These are phyloP conservation scores for Canna indica DNA, from an alignment of 176 grass and related monocot species.

Conservation along the genomic window DNA sequence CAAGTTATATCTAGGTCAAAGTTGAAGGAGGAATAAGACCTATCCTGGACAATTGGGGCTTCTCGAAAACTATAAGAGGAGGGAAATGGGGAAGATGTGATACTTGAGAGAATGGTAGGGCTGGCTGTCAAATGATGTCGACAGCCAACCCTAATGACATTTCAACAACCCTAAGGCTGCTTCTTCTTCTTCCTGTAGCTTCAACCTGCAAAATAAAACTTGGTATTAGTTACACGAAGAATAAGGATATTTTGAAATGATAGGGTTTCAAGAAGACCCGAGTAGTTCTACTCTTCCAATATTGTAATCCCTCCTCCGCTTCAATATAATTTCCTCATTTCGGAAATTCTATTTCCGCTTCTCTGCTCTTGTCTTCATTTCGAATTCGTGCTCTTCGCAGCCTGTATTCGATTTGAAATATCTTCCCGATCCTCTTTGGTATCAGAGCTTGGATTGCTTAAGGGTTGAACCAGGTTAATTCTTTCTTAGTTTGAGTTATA, in stretches of 20 bases:
- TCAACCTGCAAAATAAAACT: neutral
- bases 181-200: neutral
- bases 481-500: no score
- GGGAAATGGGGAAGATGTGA: no score
- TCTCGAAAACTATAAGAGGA: neutral
- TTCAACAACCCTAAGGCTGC: neutral
- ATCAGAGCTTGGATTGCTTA: no score
- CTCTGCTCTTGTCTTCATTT: no score
- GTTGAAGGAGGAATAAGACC: neutral
- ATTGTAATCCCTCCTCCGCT: no score
- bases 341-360: no score
- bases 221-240: neutral
- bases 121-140: neutral
- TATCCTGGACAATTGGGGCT: neutral
- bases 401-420: no score
- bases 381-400: no score
- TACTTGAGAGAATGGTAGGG: neutral
- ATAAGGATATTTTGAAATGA: neutral
- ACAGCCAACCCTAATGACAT: neutral
- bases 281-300: no score
- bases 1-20: neutral
- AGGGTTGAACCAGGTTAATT: no score
- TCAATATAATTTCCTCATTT: no score
- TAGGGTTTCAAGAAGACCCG: neutral
- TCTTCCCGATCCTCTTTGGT: no score